Base-by-base conservation (phyloP, 805 yeast genomes). In the Lachancea quebecensis region DNA sequence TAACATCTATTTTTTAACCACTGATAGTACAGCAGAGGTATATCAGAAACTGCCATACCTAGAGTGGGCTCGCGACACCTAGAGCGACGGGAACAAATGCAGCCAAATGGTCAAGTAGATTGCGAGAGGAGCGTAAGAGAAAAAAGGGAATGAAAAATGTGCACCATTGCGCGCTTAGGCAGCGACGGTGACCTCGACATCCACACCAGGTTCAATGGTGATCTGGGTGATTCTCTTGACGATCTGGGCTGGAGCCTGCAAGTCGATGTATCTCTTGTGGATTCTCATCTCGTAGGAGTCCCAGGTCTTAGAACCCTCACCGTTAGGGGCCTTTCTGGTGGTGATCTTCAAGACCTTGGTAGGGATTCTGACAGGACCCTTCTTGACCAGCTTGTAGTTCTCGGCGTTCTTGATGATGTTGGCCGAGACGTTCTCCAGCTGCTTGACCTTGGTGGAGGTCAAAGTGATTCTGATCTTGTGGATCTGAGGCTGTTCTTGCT, bases 301-400 rank as follows among this genome's bases (percentile, higher is more conserved):
- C 97, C 97, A 93, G 68, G 99, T 93, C 91, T 93, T 93, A 66
- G 99, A 93, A 93, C 99, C 99, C 81, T 93, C 97, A 93, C 99
- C 99, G 76, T 95, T 95, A 70, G 99, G 99, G 71, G 99, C 85
- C 90, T 93, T 93, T 87, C 99, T 89, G 86, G 99, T 93, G 78
- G 95, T 80, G 78, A 93, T 80, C 77, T 85, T 88, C 70, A 93
- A 85, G 65, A 85, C 93, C 85, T 90, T 93, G 77, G 99, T 93
- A 80, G 99, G 99, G 79, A 93, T 77, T 86, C 99, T 90, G 70
- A 93, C 96, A 65, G 99, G 99, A 71, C 99, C 99, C 81, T 89
- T 91, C 84, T 88, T 89, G 73, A 75, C 79, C 69, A 90, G 79
- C 66, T 84, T 74, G 76, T 80, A 74, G 72, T 77, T 78, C 72